Evolutionary conservation across 805 yeast genomes (phyloP).

Genomic region (Ogataea corticis): DNA sequence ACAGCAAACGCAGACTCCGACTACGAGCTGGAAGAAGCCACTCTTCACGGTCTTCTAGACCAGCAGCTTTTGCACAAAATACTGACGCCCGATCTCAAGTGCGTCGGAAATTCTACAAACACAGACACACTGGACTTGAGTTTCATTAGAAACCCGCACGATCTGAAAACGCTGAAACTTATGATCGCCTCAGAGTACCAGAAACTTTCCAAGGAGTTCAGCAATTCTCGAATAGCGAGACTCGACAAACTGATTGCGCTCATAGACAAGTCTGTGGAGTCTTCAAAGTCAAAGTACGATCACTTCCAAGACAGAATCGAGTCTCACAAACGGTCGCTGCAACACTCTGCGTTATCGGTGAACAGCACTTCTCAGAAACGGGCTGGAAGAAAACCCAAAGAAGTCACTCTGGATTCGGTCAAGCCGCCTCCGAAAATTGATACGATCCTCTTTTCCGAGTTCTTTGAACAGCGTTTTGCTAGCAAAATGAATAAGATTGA

Average conservation of each 20-base stretch:
- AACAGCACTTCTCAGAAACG: too few relatives aligned
- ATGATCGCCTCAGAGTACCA: conserved; percentile 34
- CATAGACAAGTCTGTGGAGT: conserved; percentile 33
- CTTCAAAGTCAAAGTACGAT: conserved; percentile 22
- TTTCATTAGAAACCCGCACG: conserved; percentile 17
- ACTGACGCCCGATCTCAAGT: conserved; percentile 8
- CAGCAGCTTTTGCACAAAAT: conserved; percentile 14
- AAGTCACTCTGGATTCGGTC: conserved; percentile 8
- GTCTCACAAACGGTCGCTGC: conserved; percentile 13
- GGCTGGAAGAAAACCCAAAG: conserved; percentile 3
- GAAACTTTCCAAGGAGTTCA: conserved; percentile 31
- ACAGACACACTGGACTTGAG: conserved; percentile 9
- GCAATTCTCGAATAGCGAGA: conserved; percentile 30
- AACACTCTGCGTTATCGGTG: not conserved
- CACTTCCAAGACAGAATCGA: conserved; percentile 21
- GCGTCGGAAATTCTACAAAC: not conserved
- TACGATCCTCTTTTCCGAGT: conserved; percentile 15
- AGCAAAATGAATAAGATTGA: conserved; percentile 13
- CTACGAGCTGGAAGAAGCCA: conserved; percentile 6
- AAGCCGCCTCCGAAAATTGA: conserved; percentile 11
- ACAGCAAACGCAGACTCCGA: conserved; percentile 3
- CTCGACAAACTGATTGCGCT: conserved; percentile 34
- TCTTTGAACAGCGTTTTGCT: conserved; percentile 17
- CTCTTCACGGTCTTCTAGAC: conserved; percentile 9
- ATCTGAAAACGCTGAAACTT: conserved; percentile 19